Conservation (phyloP, 202 grass and related monocot species). For the Sporobolus alterniflorus region DNA sequence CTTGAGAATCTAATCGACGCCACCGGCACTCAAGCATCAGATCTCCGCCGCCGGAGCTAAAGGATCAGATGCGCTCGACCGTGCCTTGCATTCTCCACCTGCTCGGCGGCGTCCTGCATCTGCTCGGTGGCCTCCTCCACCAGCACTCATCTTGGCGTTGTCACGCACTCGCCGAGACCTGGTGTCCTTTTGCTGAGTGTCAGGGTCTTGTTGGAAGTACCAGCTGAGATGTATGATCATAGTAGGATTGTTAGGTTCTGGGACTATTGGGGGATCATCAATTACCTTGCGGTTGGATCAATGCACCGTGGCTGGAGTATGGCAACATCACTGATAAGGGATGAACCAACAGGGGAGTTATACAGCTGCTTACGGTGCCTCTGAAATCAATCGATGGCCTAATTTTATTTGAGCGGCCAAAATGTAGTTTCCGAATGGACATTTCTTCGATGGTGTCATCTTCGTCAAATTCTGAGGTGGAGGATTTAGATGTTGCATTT, state of each 20-base stretch:
- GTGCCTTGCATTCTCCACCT: too few species aligned
- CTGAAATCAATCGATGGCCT: constrained; percentile 96
- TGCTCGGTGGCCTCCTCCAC: too few species aligned
- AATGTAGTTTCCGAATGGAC: constrained; percentile 69
- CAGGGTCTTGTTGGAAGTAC: constrained; percentile 72
- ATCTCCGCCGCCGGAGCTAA: too few species aligned
- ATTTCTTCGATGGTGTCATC: constrained; percentile 49
- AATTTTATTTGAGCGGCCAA: constrained; percentile 90
- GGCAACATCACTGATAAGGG: constrained; percentile 75
- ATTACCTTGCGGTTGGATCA: constrained; percentile 73
- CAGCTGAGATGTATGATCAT: constrained; percentile 76
- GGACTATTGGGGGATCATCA: constrained; percentile 96
- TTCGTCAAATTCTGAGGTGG: constrained; percentile 36
- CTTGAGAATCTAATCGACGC: too few species aligned
- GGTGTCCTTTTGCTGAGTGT: constrained; percentile 77
- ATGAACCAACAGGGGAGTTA: constrained; percentile 73
- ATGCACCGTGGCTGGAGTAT: constrained; percentile 72
- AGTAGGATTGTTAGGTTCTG: constrained; percentile 89
- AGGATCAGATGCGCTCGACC: too few species aligned
- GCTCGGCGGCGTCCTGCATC: too few species aligned
- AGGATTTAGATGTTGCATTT: constrained; percentile 54
- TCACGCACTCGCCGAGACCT: too few species aligned
- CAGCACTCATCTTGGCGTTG: too few species aligned
- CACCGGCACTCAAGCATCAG: too few species aligned
- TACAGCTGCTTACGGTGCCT: constrained; percentile 66